A percentile compares a stretch with the other conserved stretches of the same genome.
phyloP scores from a whole-genome alignment of 2,329 filamentous ascomycete species.

The Cladosporium halotolerans region DNA sequence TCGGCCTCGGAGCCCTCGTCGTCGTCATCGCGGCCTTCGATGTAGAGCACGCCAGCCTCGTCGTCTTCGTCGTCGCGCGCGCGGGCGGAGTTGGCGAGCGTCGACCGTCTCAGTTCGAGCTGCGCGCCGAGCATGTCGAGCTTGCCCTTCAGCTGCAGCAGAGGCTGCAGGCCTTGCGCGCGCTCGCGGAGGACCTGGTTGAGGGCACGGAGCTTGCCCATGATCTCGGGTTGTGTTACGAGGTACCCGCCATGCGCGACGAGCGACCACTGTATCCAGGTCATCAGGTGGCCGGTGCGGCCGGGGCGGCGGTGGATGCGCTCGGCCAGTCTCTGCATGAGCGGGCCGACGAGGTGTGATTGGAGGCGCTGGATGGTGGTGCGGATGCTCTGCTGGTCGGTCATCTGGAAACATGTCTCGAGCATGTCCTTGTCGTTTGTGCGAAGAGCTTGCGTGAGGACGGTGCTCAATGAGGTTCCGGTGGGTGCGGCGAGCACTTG shows the following conservation, averaged over 20 bases:
- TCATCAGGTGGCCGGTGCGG: constrained; percentile 80
- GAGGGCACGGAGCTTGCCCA: constrained; percentile 69
- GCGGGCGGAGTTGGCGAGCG: constrained; percentile 47
- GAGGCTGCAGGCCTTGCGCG: constrained; percentile 70
- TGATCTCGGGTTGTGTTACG: constrained; percentile 75
- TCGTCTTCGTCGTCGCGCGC: constrained; percentile 56
- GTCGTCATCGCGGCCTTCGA: constrained; percentile 70
- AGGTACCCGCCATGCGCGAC: constrained; percentile 88
- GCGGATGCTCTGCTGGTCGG: constrained; percentile 69
- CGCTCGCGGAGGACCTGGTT: constrained; percentile 85
- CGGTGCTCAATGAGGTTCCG: constrained; percentile 77
- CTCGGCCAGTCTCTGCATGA: constrained; percentile 80
- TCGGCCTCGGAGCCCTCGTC: constrained; percentile 47
- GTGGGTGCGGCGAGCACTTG: constrained; percentile 56
- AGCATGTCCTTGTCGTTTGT: constrained; percentile 87
- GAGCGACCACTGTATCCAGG: constrained; percentile 94
- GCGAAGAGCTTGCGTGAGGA: constrained; percentile 86
- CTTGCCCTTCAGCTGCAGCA: constrained; percentile 88
- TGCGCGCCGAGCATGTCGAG: constrained; percentile 90
- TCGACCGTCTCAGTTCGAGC: constrained; percentile 68
- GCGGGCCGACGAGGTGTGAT: constrained; percentile 68
- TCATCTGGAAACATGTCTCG: constrained; percentile 82
- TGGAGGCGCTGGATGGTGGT: constrained; percentile 87
- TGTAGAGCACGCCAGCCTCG: constrained; percentile 73
- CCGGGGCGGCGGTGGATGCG: constrained; percentile 82